Evolutionary conservation across 176 grass and related monocot species (phyloP), one percentile per base, ranked within the genome.

Genomic region (Carex parvula): DNA sequence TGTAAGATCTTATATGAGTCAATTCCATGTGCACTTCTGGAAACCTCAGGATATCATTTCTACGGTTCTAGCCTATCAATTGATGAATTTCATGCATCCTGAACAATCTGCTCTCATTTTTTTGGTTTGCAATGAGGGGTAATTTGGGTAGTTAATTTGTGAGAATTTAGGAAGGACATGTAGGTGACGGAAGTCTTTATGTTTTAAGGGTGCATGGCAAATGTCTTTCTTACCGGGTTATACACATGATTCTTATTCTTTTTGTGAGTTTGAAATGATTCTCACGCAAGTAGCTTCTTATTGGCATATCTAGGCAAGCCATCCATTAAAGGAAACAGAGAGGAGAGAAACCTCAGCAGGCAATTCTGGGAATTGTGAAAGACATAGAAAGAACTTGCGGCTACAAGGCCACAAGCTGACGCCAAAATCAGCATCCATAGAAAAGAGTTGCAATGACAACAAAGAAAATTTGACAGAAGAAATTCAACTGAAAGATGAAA

Each of bases 391-490:
- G 59, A 97, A 87, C 30, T 88, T 90, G 85, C 68, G 84, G 37
- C 65, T 91, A 85, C 68, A 87, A 41, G 75, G 86, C 62, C 76
- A 87, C 61, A 91, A 88, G 63, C 80, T 97, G 41, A 86, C 84
- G 0, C 64, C 89, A 54, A 93, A 90, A 84, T 86, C 81, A 79
- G 81, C 54, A 83, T 90, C 86, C 14, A 46, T 20, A 60, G 88
- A 85, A 87, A 88, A 77, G 12, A 89, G 76, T 42, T 69, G 71
- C 1, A 72, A 82, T 37, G 73, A 87, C 77, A 82, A 84, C 29
- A 87, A 89, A 78, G 89, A 92, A 83, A 92, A 97, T 75, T 33
- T 84, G 53, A 69, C 61, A 68, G 63, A 84, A 90, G 87, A 77
- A 61, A 52, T 63, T 77, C 6, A 41, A 35, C 35, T 11, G 18